These are phyloP conservation scores for Pleurotus ostreatus DNA, from an alignment of 768 basidiomycete species.

Conservation along the genomic window DNA sequence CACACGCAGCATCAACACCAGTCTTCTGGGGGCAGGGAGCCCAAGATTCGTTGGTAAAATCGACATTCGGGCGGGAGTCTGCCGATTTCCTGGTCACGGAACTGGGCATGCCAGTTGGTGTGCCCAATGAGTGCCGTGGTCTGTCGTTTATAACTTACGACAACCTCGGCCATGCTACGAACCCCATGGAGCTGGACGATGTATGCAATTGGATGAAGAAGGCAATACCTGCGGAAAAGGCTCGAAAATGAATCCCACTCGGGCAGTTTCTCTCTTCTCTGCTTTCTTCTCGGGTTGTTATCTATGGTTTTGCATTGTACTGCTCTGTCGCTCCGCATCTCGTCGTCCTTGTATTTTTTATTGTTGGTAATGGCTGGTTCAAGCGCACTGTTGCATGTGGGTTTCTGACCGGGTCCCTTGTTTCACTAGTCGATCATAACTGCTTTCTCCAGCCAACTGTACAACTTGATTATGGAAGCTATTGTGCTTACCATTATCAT, in stretches of 20 bases:
- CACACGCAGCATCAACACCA: slow-evolving; percentile 57
- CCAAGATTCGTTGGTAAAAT: slow-evolving; percentile 68
- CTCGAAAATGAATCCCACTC: neutral
- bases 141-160: slow-evolving; percentile 65
- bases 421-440: too few relatives aligned
- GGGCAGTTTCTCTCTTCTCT: neutral
- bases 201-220: slow-evolving; percentile 67
- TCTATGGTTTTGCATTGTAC: slow-evolving; percentile 7
- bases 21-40: slow-evolving; percentile 88
- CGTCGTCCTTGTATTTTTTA: neutral
- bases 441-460: too few relatives aligned
- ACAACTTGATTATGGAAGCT: neutral
- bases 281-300: slow-evolving; percentile 6
- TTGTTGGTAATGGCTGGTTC: neutral
- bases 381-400: too few relatives aligned
- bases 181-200: slow-evolving; percentile 63
- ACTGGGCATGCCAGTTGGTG: slow-evolving; percentile 45
- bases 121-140: slow-evolving; percentile 42
- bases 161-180: slow-evolving; percentile 64
- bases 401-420: too few relatives aligned
- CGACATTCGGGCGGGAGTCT: slow-evolving; percentile 49
- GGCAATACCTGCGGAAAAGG: slow-evolving; percentile 35
- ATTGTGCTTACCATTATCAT: neutral
- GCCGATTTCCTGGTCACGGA: slow-evolving; percentile 50
- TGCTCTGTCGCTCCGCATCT: neutral